Conservation (phyloP, 2,329 filamentous ascomycete species). For the Xylariales sp. region DNA sequence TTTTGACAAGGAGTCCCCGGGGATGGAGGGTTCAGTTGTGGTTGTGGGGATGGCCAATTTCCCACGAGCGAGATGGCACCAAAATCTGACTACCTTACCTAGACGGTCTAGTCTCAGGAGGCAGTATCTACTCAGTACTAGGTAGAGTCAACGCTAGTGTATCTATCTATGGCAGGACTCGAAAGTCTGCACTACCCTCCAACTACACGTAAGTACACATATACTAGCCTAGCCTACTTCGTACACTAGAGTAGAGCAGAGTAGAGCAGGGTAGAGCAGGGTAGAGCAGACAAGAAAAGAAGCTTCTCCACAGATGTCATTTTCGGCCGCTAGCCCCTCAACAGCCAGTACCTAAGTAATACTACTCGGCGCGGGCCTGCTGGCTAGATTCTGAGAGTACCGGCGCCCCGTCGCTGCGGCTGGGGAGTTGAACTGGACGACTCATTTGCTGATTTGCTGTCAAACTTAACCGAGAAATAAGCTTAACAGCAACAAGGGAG, state of each 20-base stretch:
- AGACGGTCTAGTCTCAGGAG: slow-evolving; percentile 30
- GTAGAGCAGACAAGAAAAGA: slow-evolving; percentile 26
- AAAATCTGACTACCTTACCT: slow-evolving; percentile 9
- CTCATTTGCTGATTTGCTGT: slow-evolving; percentile 24
- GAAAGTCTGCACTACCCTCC: too few relatives aligned
- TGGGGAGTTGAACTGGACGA: slow-evolving; percentile 10
- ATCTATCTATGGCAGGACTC: not conserved
- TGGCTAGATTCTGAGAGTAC: slow-evolving; percentile 20
- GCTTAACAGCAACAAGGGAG: slow-evolving; percentile 25
- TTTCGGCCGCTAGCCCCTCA: slow-evolving; percentile 22
- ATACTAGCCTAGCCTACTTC: too few relatives aligned
- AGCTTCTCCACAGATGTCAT: slow-evolving; percentile 36
- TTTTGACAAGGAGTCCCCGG: slow-evolving; percentile 2
- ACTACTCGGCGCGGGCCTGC: slow-evolving; percentile 14
- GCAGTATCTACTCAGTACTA: not conserved
- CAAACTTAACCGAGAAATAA: slow-evolving; percentile 32
- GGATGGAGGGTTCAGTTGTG: slow-evolving; percentile 7
- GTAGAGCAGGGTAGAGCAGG: not conserved
- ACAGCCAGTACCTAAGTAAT: too few relatives aligned
- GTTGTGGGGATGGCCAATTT: slow-evolving; percentile 31
- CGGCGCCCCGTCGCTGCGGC: slow-evolving; percentile 25
- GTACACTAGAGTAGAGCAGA: not conserved
- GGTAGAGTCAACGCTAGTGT: too few relatives aligned
- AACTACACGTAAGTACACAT: too few relatives aligned
- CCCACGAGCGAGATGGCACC: slow-evolving; percentile 18